Evolutionary conservation across 305 asterid genomes (phyloP), one percentile per base, ranked within the genome.

Genomic region (Vinca major): DNA sequence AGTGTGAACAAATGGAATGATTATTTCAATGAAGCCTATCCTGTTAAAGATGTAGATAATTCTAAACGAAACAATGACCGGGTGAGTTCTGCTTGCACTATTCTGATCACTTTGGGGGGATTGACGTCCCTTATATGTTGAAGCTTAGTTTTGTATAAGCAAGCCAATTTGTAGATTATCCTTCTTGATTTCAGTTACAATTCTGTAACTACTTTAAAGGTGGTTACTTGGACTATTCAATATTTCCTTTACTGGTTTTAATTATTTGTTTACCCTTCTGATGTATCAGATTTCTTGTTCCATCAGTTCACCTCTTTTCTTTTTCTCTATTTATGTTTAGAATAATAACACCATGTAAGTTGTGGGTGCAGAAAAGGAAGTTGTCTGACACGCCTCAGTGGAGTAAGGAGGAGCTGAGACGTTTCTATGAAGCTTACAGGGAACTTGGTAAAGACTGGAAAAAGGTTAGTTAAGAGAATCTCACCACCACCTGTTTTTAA

Each of bases 361-460:
- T 26, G 33, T 26, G 33, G 33, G 54, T 74, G 85, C 88, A 91
- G 98, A 89, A 89, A 82, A 86, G 95, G 80, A 89, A 91, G 82
- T 69, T 81, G 75, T 71, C 88, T 74, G 94, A 83, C 83, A 81
- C 80, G 88, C 85, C 89, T 73, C 89, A 83, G 63, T 91, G 98
- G 98, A 85, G 82, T 65, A 78, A 77, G 73, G 94, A 85, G 74
- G 96, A 89, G 80, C 89, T 91, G 71, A 83, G 76, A 73, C 86
- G 85, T 63, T 91, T 91, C 79, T 89, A 89, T 79, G 89, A 89
- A 50, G 87, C 98, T 53, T 86, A 88, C 78, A 88, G 95, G 73
- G 86, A 81, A 77, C 68, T 84, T 69, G 89, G 92, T 53, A 88
- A 85, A 86, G 92, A 91, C 71, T 91, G 94, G 95, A 88, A 85